Base-by-base conservation (phyloP, 1,284 basidiomycete species). In the Coniophora puteana region DNA sequence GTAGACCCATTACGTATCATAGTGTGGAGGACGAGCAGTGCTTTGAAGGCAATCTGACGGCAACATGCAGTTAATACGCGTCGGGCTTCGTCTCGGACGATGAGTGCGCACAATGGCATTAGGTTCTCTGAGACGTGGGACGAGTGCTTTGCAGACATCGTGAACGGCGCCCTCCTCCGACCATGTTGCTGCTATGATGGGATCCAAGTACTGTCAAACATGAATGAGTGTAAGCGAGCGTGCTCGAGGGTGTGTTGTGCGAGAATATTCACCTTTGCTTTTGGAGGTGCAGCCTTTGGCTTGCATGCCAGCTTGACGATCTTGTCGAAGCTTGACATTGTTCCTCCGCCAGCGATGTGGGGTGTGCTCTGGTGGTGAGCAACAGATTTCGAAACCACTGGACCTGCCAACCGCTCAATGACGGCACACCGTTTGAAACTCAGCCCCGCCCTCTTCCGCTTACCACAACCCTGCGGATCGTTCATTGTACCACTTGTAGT, bases 1-100 rank as follows among this genome's bases (percentile, higher is more conserved):
- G 94, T 93, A 11, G 89, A 78, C 13, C 93, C 94, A 46, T 92
- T 91, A 22, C 94, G 82, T 57, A 99, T 89, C 84, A 99, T 89
- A 23, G 86, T 93, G 62, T 99, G 95, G 16, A 98, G 70, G 5
- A 96, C 90, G 55, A 99, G 84, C 52, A 99, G 73, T 0, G 93
- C 90, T 59, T 99, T 99, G 82, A 98, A 96, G 13, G 93, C 93
- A 51, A 96, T 77, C 92, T 94, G 52, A 12, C 29, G 28, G 25
- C 11, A 36, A 45, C 14, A 20, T 11, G 14, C 13, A 25, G 36
- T 30, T 23, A 21, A 2, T 17, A 26, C 4, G 43, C 18, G n/a
- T 57, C 13, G 46, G 42, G 29, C 12, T 8, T 38, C n/a, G n/a
- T 13, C 13, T 11, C 29, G 30, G 10, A 21, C 17, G 17, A 12